Evolutionary conservation across 768 basidiomycete species (phyloP).

Genomic region (Psilocybe tampanensis): DNA sequence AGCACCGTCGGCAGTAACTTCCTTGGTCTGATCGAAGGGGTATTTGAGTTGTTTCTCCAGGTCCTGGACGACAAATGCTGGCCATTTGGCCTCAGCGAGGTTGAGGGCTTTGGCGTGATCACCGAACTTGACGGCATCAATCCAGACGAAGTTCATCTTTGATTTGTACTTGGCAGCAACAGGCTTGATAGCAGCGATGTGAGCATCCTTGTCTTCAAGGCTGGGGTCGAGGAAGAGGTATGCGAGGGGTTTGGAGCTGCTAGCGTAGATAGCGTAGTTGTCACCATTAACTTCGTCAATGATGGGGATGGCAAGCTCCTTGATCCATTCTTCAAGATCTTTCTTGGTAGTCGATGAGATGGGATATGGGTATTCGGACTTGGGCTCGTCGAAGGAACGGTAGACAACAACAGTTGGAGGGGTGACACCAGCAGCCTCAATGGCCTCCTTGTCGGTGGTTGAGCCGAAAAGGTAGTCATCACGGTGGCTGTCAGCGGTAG

Average conservation of each 20-base stretch:
- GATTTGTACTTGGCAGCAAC: slow-evolving; percentile 82
- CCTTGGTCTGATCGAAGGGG: slow-evolving; percentile 74
- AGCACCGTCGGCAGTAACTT: slow-evolving; percentile 58
- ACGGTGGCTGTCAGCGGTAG: slow-evolving; percentile 83
- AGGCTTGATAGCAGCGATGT: slow-evolving; percentile 71
- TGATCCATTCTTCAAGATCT: slow-evolving; percentile 77
- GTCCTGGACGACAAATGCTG: slow-evolving; percentile 92
- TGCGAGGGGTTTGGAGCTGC: slow-evolving; percentile 83
- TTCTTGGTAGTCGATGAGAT: slow-evolving; percentile 53
- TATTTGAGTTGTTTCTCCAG: slow-evolving; percentile 84
- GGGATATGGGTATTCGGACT: slow-evolving; percentile 66
- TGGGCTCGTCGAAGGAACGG: slow-evolving; percentile 89
- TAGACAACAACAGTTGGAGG: slow-evolving; percentile 90
- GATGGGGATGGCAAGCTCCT: slow-evolving; percentile 83
- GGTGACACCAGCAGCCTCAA: slow-evolving; percentile 70
- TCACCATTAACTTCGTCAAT: slow-evolving; percentile 93
- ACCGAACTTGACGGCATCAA: slow-evolving; percentile 92
- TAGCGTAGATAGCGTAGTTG: slow-evolving; percentile 87
- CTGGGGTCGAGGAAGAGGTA: slow-evolving; percentile 93
- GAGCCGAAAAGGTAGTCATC: slow-evolving; percentile 94
- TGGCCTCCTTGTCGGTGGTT: slow-evolving; percentile 68
- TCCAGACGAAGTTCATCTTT: slow-evolving; percentile 97
- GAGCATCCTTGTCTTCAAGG: slow-evolving; percentile 60
- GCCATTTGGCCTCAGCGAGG: slow-evolving; percentile 85
- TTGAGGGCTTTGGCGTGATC: slow-evolving; percentile 97